phyloP scores from a whole-genome alignment of 305 asterid genomes.

The Fraxinus latifolia region DNA sequence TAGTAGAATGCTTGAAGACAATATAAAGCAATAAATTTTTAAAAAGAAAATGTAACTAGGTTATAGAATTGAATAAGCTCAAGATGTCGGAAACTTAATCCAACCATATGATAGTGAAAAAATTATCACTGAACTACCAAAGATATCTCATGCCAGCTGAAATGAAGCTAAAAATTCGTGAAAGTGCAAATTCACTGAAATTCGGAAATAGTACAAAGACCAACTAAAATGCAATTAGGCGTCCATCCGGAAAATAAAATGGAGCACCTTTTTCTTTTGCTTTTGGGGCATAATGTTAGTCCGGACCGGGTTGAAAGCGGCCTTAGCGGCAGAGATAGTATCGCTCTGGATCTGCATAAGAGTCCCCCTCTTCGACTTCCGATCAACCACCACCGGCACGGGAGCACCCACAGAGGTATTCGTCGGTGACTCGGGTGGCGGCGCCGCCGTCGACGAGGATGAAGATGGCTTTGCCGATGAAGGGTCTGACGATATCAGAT shows the following conservation, averaged over 20 bases:
- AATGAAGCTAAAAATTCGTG: slow-evolving; percentile 6
- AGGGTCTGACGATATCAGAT: slow-evolving; percentile 92
- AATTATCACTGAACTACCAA: neutral
- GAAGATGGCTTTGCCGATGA: slow-evolving; percentile 50
- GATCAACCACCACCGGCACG: slow-evolving; percentile 58
- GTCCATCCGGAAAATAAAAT: neutral
- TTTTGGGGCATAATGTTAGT: slow-evolving; percentile 79
- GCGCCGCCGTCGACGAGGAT: slow-evolving; percentile 49
- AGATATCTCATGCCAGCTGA: neutral
- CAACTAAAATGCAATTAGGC: slow-evolving; percentile 10
- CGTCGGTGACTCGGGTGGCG: slow-evolving; percentile 46
- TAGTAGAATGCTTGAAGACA: neutral
- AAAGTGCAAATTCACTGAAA: slow-evolving; percentile 11
- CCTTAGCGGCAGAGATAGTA: slow-evolving; percentile 90
- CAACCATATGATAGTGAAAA: neutral
- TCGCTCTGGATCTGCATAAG: slow-evolving; percentile 97
- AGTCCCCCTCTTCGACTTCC: slow-evolving; percentile 81
- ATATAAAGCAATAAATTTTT: neutral
- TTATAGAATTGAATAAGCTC: neutral
- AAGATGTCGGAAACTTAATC: neutral
- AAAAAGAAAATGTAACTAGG: neutral
- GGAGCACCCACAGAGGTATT: slow-evolving; percentile 36
- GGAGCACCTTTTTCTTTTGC: slow-evolving; percentile 64
- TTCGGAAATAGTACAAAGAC: slow-evolving; percentile 5
- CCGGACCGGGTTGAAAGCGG: slow-evolving; percentile 82